Evolutionary conservation across 352 stramenopile genomes (phyloP).

Genomic region (Salisapilia sapeloensis): DNA sequence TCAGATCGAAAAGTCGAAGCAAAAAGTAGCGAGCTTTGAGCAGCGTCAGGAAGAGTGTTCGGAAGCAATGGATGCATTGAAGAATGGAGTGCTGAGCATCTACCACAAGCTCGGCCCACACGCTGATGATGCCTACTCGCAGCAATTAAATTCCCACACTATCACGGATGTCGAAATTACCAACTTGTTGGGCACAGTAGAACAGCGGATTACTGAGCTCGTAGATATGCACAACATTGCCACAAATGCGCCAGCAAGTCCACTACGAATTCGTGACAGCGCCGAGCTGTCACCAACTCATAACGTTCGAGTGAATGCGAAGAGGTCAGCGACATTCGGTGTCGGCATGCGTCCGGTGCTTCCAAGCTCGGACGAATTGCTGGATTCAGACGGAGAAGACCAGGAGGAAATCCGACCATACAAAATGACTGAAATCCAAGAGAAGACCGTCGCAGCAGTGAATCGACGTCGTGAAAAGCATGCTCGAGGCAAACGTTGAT

Average conservation of each 20-base stretch:
- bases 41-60: conserved; percentile 34
- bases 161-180: conserved; percentile 71
- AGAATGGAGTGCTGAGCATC: conserved; percentile 47
- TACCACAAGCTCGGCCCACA: conserved; percentile 63
- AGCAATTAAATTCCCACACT: conserved; percentile 45
- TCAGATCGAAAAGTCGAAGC: conserved; percentile 73
- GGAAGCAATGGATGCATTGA: conserved; percentile 54
- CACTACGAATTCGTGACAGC: too few relatives aligned
- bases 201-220: conserved; percentile 70
- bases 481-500: conserved; percentile 22
- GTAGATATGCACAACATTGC: conserved; percentile 80
- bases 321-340: too few relatives aligned
- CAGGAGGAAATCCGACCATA: conserved; percentile 43
- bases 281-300: too few relatives aligned
- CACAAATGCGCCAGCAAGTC: conserved; percentile 22
- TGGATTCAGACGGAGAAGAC: conserved; percentile 58
- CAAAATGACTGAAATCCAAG: conserved; percentile 67
- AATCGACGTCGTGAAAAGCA: conserved; percentile 56
- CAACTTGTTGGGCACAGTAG: conserved; percentile 65
- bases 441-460: conserved; percentile 49
- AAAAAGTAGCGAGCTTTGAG: conserved; percentile 56
- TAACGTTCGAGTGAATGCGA: too few relatives aligned
- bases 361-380: conserved; percentile 49
- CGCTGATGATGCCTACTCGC: conserved; percentile 52
- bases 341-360: conserved; percentile 39